Percentiles rank a stretch among this genome's conserved stretches.
phyloP scores from a whole-genome alignment of 257 asterid species.

The Fraxinus cuspidata region DNA sequence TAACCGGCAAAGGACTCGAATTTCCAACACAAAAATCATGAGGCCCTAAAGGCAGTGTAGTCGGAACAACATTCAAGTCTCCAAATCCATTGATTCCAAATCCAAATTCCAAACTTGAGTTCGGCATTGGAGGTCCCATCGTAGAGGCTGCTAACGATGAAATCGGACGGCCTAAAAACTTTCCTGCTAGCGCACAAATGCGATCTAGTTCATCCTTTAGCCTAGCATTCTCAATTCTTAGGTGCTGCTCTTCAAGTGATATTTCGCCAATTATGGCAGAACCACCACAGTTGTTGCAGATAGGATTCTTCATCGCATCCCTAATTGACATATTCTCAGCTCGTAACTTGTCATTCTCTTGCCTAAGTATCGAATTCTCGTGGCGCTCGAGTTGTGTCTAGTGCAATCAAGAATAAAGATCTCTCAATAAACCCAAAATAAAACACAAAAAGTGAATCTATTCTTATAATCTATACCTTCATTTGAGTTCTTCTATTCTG shows the following conservation, averaged over 20 bases:
- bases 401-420: not conserved
- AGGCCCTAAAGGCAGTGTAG: constrained; percentile 41
- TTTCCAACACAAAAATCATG: constrained; percentile 53
- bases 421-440: not conserved
- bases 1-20: constrained; percentile 35
- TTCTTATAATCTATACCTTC: constrained; percentile 40
- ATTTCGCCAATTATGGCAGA: constrained; percentile 57
- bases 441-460: not conserved
- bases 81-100: constrained; percentile 68
- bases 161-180: constrained; percentile 50
- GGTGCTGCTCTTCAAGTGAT: constrained; percentile 62
- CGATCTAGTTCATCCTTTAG: constrained; percentile 61
- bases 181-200: constrained; percentile 47
- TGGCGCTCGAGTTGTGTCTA: constrained; percentile 65
- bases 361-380: constrained; percentile 55
- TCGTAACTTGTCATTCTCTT: constrained; percentile 61
- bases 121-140: constrained; percentile 35
- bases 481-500: constrained; percentile 67
- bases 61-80: constrained; percentile 30
- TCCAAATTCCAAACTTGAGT: constrained; percentile 72
- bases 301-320: constrained; percentile 57
- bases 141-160: constrained; percentile 23
- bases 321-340: constrained; percentile 57
- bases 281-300: constrained; percentile 63
- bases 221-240: constrained; percentile 55